A percentile compares a stretch with the other conserved stretches of the same genome.
Conservation (phyloP, 1,284 basidiomycete genomes). For the Abortiporus biennis region DNA sequence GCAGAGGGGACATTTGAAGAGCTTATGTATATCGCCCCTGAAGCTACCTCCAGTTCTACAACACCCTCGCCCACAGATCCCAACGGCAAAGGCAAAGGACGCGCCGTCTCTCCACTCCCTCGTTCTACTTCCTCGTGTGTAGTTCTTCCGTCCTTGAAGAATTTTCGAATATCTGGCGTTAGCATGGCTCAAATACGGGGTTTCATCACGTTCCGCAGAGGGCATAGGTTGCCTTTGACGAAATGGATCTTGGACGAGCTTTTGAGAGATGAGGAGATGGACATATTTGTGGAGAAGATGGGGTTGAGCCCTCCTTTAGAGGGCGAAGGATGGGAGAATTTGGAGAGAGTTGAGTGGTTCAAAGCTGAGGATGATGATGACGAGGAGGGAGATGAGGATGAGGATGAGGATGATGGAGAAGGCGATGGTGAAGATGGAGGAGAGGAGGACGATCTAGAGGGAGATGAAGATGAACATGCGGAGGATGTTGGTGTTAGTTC, state of each 20-base stretch:
- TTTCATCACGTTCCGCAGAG: conserved; percentile 17
- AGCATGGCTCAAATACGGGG: conserved; percentile 9
- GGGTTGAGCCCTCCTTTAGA: conserved; percentile 8
- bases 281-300: conserved; percentile 14
- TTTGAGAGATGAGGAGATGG: conserved; percentile 17
- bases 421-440: conserved; percentile 13
- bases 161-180: background rate
- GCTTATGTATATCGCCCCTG: conserved; percentile 16
- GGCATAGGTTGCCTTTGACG: conserved; percentile 13
- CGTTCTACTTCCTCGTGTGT: background rate
- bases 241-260: conserved; percentile 20
- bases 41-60: background rate
- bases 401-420: conserved; percentile 18
- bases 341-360: conserved; percentile 13
- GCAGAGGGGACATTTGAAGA: conserved; percentile 30
- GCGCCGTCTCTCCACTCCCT: too few species aligned
- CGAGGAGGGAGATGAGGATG: conserved; percentile 15
- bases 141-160: background rate
- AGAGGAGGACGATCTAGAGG: conserved; percentile 11
- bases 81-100: background rate
- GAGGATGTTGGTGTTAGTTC: conserved; percentile 4
- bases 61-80: too few species aligned
- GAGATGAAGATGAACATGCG: conserved; percentile 11
- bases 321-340: conserved; percentile 6
- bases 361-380: conserved; percentile 19